Conservation (phyloP, 192 early-diverging fungal genomes). For the Backusella liffmaniae region DNA sequence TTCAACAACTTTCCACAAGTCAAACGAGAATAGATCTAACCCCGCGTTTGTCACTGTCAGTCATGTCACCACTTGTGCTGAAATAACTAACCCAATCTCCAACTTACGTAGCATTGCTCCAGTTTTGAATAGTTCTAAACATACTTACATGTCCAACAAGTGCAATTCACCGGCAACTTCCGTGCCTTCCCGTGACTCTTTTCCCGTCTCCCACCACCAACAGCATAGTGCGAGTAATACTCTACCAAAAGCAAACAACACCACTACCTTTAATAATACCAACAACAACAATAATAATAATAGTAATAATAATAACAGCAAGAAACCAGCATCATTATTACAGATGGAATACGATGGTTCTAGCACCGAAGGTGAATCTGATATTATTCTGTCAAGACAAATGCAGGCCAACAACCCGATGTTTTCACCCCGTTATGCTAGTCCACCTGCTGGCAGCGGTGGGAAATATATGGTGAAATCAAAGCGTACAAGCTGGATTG, state of each 20-base stretch:
- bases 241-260: not conserved
- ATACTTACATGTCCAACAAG: not conserved
- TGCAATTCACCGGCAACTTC: constrained; percentile 6
- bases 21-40: not conserved
- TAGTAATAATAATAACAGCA: not conserved
- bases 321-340: not conserved
- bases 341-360: not conserved
- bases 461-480: constrained; percentile 28
- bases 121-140: constrained; percentile 5
- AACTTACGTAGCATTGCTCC: not conserved
- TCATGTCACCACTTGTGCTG: constrained; percentile 7
- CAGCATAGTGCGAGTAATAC: not conserved
- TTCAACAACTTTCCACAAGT: not conserved
- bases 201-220: not conserved
- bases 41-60: constrained; percentile 13
- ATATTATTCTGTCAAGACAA: not conserved
- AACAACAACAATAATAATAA: not conserved
- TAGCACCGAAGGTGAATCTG: not conserved
- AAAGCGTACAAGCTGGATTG: constrained; percentile 35
- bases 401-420: not conserved
- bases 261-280: not conserved
- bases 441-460: constrained; percentile 24
- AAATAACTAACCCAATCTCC: constrained; percentile 10
- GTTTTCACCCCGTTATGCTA: constrained; percentile 14
- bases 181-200: not conserved